A percentile compares a stretch with the other conserved stretches of the same genome.
Conservation (phyloP, 192 early-diverging fungal species). For the Backusella tarrabulga region DNA sequence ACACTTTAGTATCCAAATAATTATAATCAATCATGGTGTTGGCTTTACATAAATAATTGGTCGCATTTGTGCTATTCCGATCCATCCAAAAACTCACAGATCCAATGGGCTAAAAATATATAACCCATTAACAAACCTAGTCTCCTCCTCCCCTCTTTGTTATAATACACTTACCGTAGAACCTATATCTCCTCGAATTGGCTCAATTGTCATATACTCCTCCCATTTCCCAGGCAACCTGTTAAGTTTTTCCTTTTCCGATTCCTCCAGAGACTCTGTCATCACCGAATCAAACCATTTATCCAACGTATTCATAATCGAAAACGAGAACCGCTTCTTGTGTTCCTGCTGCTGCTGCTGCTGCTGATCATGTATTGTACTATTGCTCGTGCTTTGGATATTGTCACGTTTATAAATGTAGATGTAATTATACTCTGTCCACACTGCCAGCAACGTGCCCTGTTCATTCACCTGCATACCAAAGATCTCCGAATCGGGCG, state of each 20-base stretch:
- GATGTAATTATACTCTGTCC: conserved; percentile 31
- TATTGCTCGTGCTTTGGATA: neutral
- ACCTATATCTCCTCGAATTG: neutral
- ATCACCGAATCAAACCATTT: conserved; percentile 2
- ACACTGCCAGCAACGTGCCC: conserved; percentile 18
- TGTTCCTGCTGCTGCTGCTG: neutral
- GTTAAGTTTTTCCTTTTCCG: neutral
- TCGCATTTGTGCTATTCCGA: neutral
- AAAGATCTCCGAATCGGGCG: conserved; percentile 9
- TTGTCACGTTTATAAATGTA: conserved; percentile 35
- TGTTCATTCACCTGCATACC: conserved; percentile 22
- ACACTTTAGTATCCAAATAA: neutral
- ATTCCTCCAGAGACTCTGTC: neutral
- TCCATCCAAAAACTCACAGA: neutral
- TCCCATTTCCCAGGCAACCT: conserved; percentile 1
- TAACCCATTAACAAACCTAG: neutral
- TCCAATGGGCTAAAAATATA: neutral
- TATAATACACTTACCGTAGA: neutral
- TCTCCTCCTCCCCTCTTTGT: too few relatives aligned
- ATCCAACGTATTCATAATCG: neutral
- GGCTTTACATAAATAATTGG: conserved; percentile 14
- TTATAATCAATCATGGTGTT: neutral
- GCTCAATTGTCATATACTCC: conserved; percentile 8
- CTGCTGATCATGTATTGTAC: neutral
- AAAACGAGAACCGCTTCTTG: neutral